A percentile compares a stretch with the other conserved stretches of the same genome.
Evolutionary conservation across 441 rosid species (phyloP).

Genomic region (Gossypium aridum): DNA sequence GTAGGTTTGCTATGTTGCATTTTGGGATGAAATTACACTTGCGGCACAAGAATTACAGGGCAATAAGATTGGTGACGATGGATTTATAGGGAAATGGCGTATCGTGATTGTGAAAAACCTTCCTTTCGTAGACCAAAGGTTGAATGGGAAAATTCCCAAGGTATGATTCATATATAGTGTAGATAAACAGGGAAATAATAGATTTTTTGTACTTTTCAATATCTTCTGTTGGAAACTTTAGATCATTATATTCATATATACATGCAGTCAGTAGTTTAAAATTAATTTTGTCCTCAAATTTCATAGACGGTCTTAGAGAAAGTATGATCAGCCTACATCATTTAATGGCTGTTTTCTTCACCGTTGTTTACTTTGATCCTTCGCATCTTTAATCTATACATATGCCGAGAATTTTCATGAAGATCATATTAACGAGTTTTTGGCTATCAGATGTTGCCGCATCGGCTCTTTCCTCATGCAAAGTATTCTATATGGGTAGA

Average conservation of each 20-base stretch:
- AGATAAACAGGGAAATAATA: not conserved
- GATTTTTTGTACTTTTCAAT: not conserved
- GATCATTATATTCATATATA: not conserved
- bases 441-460: slow-evolving; percentile 73
- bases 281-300: not conserved
- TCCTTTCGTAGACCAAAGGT: slow-evolving; percentile 84
- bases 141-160: slow-evolving; percentile 98
- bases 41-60: slow-evolving; percentile 71
- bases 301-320: not conserved
- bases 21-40: slow-evolving; percentile 90
- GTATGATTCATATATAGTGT: slow-evolving; percentile 20
- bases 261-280: not conserved
- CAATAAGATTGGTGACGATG: slow-evolving; percentile 45
- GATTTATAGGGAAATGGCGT: slow-evolving; percentile 83
- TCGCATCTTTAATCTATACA: not conserved
- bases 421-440: slow-evolving; percentile 8
- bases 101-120: slow-evolving; percentile 76
- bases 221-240: not conserved
- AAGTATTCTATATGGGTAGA: slow-evolving; percentile 95
- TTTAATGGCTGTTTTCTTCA: not conserved
- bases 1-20: slow-evolving; percentile 94
- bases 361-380: not conserved
- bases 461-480: slow-evolving; percentile 81
- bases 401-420: not conserved
- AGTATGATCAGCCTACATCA: not conserved